Evolutionary conservation across 805 yeast genomes (phyloP), one percentile per base, ranked within the genome.

Genomic region (Sugiyamaella floridensis): DNA sequence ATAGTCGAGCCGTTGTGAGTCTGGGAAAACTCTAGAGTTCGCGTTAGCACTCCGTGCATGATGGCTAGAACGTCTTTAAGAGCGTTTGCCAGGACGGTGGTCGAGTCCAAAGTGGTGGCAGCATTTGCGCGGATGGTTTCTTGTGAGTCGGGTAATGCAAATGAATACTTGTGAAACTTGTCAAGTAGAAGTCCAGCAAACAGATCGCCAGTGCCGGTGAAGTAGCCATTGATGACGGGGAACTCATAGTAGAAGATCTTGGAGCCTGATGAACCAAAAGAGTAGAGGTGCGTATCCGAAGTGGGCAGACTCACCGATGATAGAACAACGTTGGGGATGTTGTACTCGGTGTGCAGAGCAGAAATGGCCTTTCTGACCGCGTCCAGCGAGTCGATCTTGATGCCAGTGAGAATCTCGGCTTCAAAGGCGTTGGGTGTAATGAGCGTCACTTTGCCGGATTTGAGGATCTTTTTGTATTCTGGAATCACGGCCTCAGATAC

Each of bases 371-470:
- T 41, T 34, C 65, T 63, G 45, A 86, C 71, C 9, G 69, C 62
- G 0, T 63, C 69, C 22, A 62, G 52, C 22, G 72, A 66, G 1
- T 61, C 62, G 18, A 87, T 76, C 49, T 72, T 73, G 50, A 69
- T 63, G 8, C 77, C 86, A 11, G 81, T 74, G 43, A 92, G 67
- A 28, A 88, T 65, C 67, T 89, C 97, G 15, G 85, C 76, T 65
- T 90, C 98, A 67, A 85, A 92, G 65, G 87, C 95, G 66, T 90
- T 90, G 2, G 98, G 98, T 0, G 97, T 90, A 14, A 87, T 79
- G 8, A 88, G 71, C 59, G 86, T 88, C 8, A 89, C 85, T 1
- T 57, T 61, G 6, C 75, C 80, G 42, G 61, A 59, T 16, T 65
- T 58, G 28, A 83, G 63, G 12, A 82, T 70, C 3, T 68, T 58